Evolutionary conservation across 1,284 basidiomycete genomes (phyloP).

Genomic region (Trametes hirsuta): DNA sequence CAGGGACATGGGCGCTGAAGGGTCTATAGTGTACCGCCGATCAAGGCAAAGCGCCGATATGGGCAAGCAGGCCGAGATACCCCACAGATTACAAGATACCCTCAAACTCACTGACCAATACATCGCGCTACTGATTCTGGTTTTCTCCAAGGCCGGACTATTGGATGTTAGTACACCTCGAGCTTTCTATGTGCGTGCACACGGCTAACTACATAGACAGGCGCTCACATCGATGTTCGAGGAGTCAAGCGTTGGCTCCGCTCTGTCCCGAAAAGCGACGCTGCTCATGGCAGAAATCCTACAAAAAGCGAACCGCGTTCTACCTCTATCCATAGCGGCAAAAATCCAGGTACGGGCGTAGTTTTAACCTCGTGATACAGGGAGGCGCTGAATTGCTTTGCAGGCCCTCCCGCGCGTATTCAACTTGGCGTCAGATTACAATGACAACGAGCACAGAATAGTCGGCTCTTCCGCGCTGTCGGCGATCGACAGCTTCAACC

Average conservation of each 20-base stretch:
- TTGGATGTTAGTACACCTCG: conserved; percentile 66
- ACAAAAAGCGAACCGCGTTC: conserved; percentile 84
- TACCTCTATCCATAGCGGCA: conserved; percentile 86
- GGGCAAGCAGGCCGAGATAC: conserved; percentile 29
- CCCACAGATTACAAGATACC: conserved; percentile 58
- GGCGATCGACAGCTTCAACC: conserved; percentile 90
- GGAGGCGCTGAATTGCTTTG: background rate
- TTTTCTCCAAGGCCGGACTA: conserved; percentile 88
- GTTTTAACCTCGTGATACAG: background rate
- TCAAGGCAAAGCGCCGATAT: conserved; percentile 47
- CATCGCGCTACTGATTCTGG: conserved; percentile 84
- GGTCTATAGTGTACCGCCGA: conserved; percentile 67
- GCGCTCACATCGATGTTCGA: conserved; percentile 85
- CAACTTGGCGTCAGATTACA: conserved; percentile 79
- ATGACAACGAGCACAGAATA: conserved; percentile 73
- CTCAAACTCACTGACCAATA: conserved; percentile 94
- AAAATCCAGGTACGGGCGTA: conserved; percentile 71
- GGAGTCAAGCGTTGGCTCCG: conserved; percentile 70
- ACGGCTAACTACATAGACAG: conserved; percentile 42
- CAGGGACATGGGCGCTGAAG: background rate
- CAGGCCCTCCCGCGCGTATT: conserved; percentile 89
- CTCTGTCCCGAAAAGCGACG: conserved; percentile 85
- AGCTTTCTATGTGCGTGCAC: background rate
- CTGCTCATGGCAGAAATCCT: conserved; percentile 92
- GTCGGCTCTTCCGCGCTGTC: conserved; percentile 86